These are phyloP conservation scores for Arachnomyces sp. DNA, from an alignment of 2,329 filamentous ascomycete genomes.

Conservation along the genomic window DNA sequence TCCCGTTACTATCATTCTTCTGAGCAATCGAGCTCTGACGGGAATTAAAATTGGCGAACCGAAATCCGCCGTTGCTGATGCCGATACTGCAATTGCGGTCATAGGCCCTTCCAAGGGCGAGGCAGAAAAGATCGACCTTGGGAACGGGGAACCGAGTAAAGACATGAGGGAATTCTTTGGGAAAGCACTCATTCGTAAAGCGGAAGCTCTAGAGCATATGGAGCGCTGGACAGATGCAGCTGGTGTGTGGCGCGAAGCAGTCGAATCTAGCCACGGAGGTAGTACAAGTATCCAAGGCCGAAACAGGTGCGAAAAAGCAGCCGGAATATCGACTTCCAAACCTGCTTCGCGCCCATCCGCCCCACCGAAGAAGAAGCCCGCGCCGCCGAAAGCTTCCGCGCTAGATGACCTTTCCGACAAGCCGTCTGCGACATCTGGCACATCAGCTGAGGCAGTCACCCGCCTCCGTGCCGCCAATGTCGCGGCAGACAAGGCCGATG, in stretches of 20 bases:
- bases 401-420: conserved; percentile 25
- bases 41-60: conserved; percentile 87
- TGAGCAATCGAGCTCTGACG: conserved; percentile 86
- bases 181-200: conserved; percentile 89
- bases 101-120: conserved; percentile 76
- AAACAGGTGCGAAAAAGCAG: conserved; percentile 83
- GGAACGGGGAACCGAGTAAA: conserved; percentile 57
- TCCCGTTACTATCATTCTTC: conserved; percentile 77
- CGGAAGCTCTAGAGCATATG: conserved; percentile 90
- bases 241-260: conserved; percentile 69
- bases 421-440: conserved; percentile 34
- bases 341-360: conserved; percentile 36
- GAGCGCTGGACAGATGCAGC: conserved; percentile 87
- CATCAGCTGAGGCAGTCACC: conserved; percentile 68
- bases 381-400: conserved; percentile 21
- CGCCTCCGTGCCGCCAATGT: conserved; percentile 76
- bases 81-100: conserved; percentile 68
- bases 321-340: conserved; percentile 52
- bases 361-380: conserved; percentile 22
- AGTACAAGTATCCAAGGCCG: conserved; percentile 75
- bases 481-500: conserved; percentile 76
- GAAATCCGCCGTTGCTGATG: conserved; percentile 76
- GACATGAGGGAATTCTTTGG: conserved; percentile 91
- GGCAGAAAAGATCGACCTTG: conserved; percentile 68
- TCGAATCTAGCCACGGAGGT: conserved; percentile 81